phyloP scores from a whole-genome alignment of 805 yeast species.

The Candida loeiensis region DNA sequence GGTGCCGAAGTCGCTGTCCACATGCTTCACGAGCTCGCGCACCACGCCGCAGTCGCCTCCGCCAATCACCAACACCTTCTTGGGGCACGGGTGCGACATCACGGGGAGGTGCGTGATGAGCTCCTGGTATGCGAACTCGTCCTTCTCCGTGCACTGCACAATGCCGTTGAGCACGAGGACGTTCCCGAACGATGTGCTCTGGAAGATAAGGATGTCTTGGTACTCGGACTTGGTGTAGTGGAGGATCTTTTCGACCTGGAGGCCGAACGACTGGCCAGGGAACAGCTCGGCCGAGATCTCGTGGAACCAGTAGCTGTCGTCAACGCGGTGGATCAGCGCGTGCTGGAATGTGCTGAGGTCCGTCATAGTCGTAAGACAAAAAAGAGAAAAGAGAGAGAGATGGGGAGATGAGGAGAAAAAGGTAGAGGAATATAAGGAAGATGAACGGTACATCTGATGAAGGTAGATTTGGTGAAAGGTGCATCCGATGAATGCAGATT shows the following conservation, averaged over 20 bases:
- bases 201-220: slow-evolving; percentile 81
- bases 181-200: slow-evolving; percentile 74
- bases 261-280: slow-evolving; percentile 82
- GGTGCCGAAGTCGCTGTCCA: slow-evolving; percentile 34
- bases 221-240: slow-evolving; percentile 64
- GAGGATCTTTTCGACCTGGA: slow-evolving; percentile 62
- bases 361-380: not conserved
- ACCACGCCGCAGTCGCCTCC: slow-evolving; percentile 97
- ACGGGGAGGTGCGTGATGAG: slow-evolving; percentile 83
- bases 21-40: slow-evolving; percentile 79
- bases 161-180: slow-evolving; percentile 88
- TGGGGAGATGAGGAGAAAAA: not conserved
- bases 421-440: not conserved
- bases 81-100: slow-evolving; percentile 72
- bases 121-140: slow-evolving; percentile 93
- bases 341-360: slow-evolving; percentile 21
- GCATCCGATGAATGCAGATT: no score
- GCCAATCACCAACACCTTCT: slow-evolving; percentile 79
- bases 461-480: no score
- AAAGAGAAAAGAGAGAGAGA: not conserved
- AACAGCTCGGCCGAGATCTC: slow-evolving; percentile 68
- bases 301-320: slow-evolving; percentile 63
- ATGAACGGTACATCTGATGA: not conserved
- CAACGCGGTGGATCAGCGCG: slow-evolving; percentile 23
- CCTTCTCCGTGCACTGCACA: slow-evolving; percentile 86